A percentile compares a stretch with the other conserved stretches of the same genome.
Conservation (phyloP, 2,329 filamentous ascomycete genomes). For the Fusarium luffae region DNA sequence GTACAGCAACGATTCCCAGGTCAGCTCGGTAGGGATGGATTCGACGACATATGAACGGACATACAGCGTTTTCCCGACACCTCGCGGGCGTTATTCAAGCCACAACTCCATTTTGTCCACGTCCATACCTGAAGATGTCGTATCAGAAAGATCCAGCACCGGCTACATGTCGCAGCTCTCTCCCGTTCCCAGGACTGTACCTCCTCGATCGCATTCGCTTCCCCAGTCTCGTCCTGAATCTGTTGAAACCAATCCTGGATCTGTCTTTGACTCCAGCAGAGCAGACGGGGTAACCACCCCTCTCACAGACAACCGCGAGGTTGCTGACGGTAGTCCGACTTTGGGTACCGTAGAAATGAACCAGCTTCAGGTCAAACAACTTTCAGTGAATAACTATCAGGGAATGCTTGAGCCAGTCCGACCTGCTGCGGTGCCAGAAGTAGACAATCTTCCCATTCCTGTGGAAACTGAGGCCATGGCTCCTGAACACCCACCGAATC, state of each 20-base stretch:
- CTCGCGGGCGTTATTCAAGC: constrained; percentile 39
- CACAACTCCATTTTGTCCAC: constrained; percentile 41
- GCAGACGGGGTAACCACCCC: constrained; percentile 37
- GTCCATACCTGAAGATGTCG: constrained; percentile 45
- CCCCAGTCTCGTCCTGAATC: constrained; percentile 44
- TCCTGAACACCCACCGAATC: constrained; percentile 33
- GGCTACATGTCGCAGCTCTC: constrained; percentile 33
- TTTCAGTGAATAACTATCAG: constrained; percentile 33
- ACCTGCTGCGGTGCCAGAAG: constrained; percentile 20
- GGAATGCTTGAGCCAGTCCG: constrained; percentile 18
- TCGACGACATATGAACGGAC: constrained; percentile 34
- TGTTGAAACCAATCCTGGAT: constrained; percentile 40
- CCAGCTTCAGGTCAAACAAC: constrained; percentile 28
- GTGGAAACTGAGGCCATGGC: constrained; percentile 35
- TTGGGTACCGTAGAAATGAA: constrained; percentile 40
- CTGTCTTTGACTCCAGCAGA: constrained; percentile 40
- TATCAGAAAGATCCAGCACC: constrained; percentile 34
- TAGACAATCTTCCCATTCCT: constrained; percentile 44
- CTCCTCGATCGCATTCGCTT: constrained; percentile 31
- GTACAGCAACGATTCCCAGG: constrained; percentile 38
- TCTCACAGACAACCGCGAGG: constrained; percentile 38
- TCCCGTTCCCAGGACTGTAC: constrained; percentile 25
- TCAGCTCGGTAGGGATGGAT: constrained; percentile 39
- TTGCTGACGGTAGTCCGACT: constrained; percentile 41
- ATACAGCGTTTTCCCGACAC: constrained; percentile 42